These are phyloP conservation scores for Breviolum minutum DNA, from an alignment of 73 alveolate genomes.

Conservation along the genomic window DNA sequence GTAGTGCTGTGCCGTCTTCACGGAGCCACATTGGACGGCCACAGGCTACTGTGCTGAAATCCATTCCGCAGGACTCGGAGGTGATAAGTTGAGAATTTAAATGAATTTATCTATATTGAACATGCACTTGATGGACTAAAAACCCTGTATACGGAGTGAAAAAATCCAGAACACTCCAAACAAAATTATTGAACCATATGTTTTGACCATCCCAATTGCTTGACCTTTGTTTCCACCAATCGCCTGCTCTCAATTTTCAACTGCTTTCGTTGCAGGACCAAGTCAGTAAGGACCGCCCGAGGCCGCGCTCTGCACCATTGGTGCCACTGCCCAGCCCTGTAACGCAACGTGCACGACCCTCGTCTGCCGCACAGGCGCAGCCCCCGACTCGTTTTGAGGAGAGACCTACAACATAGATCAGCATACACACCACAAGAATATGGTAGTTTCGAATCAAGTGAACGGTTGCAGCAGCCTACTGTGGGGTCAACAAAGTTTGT, in stretches of 20 bases:
- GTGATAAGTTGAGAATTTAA: neutral
- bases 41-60: neutral
- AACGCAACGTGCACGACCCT: neutral
- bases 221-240: no score
- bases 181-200: no score
- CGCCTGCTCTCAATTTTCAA: no score
- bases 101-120: neutral
- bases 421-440: neutral
- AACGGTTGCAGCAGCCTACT: no score
- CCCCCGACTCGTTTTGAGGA: neutral
- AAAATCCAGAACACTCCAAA: neutral
- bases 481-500: no score
- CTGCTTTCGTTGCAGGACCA: neutral
- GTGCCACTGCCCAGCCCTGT: slow-evolving; percentile 51
- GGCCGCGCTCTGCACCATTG: slow-evolving; percentile 59
- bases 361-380: slow-evolving; percentile 38
- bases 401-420: neutral
- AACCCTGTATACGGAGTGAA: neutral
- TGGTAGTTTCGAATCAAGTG: neutral
- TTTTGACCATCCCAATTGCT: neutral
- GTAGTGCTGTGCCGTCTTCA: slow-evolving; percentile 43
- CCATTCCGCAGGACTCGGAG: slow-evolving; percentile 13
- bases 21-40: slow-evolving; percentile 60
- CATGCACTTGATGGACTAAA: neutral
- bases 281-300: slow-evolving; percentile 12